These are phyloP conservation scores for Ophiognomonia clavigignenti-juglandacearum DNA, from an alignment of 2,329 filamentous ascomycete species.

Conservation along the genomic window DNA sequence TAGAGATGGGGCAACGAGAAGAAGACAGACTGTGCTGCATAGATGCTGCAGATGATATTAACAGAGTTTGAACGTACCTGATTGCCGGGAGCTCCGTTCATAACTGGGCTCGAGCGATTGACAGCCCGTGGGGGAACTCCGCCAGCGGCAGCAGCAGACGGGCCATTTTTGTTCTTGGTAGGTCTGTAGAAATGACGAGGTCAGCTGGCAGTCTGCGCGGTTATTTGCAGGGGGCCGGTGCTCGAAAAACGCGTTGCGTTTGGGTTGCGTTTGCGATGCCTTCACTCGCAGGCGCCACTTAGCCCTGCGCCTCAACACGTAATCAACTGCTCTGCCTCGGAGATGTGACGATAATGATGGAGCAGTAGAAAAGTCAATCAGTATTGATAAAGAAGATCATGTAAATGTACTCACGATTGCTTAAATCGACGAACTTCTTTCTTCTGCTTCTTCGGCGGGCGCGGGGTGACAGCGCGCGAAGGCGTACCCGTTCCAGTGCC, in stretches of 20 bases:
- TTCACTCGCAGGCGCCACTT: not conserved
- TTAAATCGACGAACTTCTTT: constrained; percentile 53
- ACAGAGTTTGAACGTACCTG: constrained; percentile 42
- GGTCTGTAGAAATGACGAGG: constrained; percentile 46
- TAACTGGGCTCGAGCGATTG: constrained; percentile 58
- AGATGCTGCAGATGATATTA: constrained; percentile 4
- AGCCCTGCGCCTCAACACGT: not conserved
- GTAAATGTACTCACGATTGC: constrained; percentile 55
- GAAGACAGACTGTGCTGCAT: not conserved
- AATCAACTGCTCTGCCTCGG: not conserved
- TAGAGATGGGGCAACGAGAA: constrained; percentile 3
- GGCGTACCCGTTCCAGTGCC: constrained; percentile 41
- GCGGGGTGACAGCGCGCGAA: constrained; percentile 58
- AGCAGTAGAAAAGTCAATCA: constrained; percentile 3
- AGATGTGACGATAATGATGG: not conserved
- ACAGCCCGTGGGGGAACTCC: constrained; percentile 53
- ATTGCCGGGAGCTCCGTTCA: constrained; percentile 47
- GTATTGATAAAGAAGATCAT: not conserved
- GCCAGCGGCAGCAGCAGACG: constrained; percentile 56
- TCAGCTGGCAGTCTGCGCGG: not conserved
- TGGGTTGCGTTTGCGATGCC: no score
- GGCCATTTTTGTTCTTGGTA: constrained; percentile 68
- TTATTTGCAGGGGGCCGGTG: not conserved
- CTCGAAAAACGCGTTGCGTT: not conserved
- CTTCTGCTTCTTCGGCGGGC: constrained; percentile 47